A percentile compares a stretch with the other conserved stretches of the same genome.
Conservation (phyloP, 169 alveolate genomes). For the Babesia bigemina region DNA sequence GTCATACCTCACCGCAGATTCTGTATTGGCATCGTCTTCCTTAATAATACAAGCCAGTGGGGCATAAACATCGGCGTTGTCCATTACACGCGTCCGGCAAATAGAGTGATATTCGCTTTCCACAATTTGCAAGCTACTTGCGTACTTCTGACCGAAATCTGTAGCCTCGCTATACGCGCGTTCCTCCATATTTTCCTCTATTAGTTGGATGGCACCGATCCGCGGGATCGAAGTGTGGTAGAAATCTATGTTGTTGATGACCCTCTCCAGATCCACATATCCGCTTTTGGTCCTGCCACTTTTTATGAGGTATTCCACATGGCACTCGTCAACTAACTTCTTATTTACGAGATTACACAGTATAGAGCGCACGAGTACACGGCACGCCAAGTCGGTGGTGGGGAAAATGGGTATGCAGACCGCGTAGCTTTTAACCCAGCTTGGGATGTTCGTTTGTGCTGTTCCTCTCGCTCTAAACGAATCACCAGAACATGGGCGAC, state of each 20-base stretch:
- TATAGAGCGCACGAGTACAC: not conserved
- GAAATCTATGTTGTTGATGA: not conserved
- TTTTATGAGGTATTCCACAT: constrained; percentile 4
- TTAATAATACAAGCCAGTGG: not conserved
- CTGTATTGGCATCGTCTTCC: not conserved
- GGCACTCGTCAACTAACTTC: not conserved
- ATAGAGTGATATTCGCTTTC: not conserved
- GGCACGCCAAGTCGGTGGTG: constrained; percentile 16
- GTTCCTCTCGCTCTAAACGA: constrained; percentile 8
- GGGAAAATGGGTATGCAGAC: constrained; percentile 14
- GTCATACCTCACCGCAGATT: not conserved
- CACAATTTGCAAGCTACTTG: constrained; percentile 8
- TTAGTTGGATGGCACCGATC: not conserved
- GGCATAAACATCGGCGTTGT: not conserved
- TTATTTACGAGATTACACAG: not conserved
- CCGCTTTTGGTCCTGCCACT: constrained; percentile 6
- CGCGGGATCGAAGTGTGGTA: not conserved
- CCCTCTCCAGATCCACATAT: constrained; percentile 20
- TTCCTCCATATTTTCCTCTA: not conserved
- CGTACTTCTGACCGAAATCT: not conserved
- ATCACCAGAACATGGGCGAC: not conserved
- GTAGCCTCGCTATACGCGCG: not conserved
- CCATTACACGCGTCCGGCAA: not conserved
- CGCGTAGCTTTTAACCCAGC: constrained; percentile 7
- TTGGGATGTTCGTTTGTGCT: not conserved